Evolutionary conservation across 2,329 filamentous ascomycete species (phyloP).

Genomic region (Xylariales sp.): DNA sequence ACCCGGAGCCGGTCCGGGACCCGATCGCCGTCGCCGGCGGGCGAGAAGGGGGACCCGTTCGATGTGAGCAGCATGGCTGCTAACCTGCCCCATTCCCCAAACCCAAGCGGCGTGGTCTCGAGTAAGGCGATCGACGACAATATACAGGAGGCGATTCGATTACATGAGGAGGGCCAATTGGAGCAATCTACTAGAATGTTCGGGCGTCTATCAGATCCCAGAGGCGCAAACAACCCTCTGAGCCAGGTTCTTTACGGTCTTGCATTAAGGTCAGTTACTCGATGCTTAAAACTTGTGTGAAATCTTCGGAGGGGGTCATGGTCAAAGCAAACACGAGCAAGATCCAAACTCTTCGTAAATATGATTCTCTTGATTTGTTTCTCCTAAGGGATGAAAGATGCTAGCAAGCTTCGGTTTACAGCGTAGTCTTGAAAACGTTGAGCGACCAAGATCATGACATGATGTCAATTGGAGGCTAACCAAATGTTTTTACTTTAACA

Average conservation of each 20-base stretch:
- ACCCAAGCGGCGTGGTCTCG: conserved; percentile 31
- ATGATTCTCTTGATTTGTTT: too few species aligned
- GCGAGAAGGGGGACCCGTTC: conserved; percentile 22
- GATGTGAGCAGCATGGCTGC: conserved; percentile 6
- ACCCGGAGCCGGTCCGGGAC: conserved; percentile 34
- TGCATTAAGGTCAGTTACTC: conserved; percentile 74
- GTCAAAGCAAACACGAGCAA: too few species aligned
- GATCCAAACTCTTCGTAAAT: too few species aligned
- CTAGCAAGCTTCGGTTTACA: too few species aligned
- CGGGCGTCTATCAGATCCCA: conserved; percentile 73
- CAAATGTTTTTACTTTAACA: conserved; percentile 31
- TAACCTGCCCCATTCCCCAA: conserved; percentile 1
- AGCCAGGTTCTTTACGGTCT: conserved; percentile 96
- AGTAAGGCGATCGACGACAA: conserved; percentile 57
- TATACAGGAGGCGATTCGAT: conserved; percentile 91
- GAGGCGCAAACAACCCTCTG: conserved; percentile 84
- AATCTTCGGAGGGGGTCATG: too few species aligned
- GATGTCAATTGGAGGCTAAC: background rate
- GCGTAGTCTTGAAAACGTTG: too few species aligned
- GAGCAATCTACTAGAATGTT: conserved; percentile 81
- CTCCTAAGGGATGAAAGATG: too few species aligned
- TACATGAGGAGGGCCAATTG: conserved; percentile 83
- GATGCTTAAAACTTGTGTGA: too few species aligned
- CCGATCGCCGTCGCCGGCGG: conserved; percentile 26
- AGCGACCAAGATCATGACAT: background rate